Percentiles rank a stretch among this genome's conserved stretches.
Evolutionary conservation across 768 basidiomycete genomes (phyloP).

Genomic region (Termitomyces titanicus): DNA sequence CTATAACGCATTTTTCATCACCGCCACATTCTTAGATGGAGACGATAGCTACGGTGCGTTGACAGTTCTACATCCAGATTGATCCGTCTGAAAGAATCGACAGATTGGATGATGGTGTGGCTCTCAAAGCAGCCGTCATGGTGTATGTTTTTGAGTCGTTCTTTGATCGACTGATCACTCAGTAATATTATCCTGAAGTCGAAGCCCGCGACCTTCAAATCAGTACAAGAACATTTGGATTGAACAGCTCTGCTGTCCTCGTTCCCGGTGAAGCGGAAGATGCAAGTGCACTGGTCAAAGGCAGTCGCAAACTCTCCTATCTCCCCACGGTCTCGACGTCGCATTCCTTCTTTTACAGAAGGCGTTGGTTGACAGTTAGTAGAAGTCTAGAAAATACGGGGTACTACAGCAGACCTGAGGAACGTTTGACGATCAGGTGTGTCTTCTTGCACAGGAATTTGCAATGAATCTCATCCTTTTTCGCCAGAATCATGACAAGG

Average conservation of each 20-base stretch:
- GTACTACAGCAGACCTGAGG: conserved; percentile 7
- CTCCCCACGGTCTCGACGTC: conserved; percentile 29
- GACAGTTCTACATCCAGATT: background rate
- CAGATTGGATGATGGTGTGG: conserved; percentile 62
- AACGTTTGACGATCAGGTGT: conserved; percentile 49
- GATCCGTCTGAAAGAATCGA: background rate
- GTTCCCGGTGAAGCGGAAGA: conserved; percentile 25
- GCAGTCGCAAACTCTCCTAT: conserved; percentile 26
- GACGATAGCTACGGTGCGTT: conserved; percentile 28
- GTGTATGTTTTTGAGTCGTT: conserved; percentile 32
- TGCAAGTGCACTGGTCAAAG: conserved; percentile 6
- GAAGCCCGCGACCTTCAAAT: conserved; percentile 45
- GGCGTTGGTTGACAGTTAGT: conserved; percentile 25
- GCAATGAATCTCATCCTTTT: conserved; percentile 23
- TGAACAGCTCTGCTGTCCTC: conserved; percentile 20
- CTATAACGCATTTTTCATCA: conserved; percentile 45
- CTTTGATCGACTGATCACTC: background rate
- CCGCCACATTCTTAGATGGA: conserved; percentile 44
- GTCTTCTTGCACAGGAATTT: conserved; percentile 44
- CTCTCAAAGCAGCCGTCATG: conserved; percentile 50
- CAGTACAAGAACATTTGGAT: conserved; percentile 32
- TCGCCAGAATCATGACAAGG: conserved; percentile 39
- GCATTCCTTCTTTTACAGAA: conserved; percentile 30
- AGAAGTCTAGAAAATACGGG: conserved; percentile 8
- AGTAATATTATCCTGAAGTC: conserved; percentile 17